Base-by-base conservation (phyloP, 495 filamentous ascomycete genomes). In the Lichenothelia convexa region DNA sequence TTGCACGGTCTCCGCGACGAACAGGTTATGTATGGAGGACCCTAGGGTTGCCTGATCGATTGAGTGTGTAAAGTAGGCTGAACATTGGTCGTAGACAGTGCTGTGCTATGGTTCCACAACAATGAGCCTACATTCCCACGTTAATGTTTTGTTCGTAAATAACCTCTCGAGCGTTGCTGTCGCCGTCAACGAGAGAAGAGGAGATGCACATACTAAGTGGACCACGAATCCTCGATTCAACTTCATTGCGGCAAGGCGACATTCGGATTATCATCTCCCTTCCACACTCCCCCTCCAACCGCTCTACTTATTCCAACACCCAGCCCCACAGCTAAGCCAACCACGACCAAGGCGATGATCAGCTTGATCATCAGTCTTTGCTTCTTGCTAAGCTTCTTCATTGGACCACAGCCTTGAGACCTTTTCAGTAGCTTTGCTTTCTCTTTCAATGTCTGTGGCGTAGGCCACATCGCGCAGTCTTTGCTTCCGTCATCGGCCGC, bases 291-390 rank as follows among this genome's bases (percentile, higher is more conserved):
- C 6, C 67, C 71, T 21, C 70, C 69, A 1, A 77, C 71, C 2
- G 68, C 70, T 21, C 57, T 63, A 3, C 63, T 69, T 37, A 79
- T 74, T 5, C 74, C 74, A 39, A 79, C 45, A 17, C 71, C 72
- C 30, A 79, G 59, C 1, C 65, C 71, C 11, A 75, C 64, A 46
- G 71, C 71, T 17, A 58, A 57, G 2, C 63, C 74, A n/a, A 77
- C 51, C 3, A 71, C 57, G 16, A 74, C 36, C 13, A 76, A 40
- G 0, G 67, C 71, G 27, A 77, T 60, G 16, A 63, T 43, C 4
- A 66, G 56, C 47, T 76, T 69, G 18, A 66, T 44, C 12, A 48
- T 49, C 36, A 74, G 50, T 19, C 57, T 58, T 45, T 74, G 68
- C 45, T 53, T 61, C 45, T 53, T 62, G 23, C 45, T 63, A 46